phyloP scores from a whole-genome alignment of 441 rosid genomes.

The Populus hybrid region DNA sequence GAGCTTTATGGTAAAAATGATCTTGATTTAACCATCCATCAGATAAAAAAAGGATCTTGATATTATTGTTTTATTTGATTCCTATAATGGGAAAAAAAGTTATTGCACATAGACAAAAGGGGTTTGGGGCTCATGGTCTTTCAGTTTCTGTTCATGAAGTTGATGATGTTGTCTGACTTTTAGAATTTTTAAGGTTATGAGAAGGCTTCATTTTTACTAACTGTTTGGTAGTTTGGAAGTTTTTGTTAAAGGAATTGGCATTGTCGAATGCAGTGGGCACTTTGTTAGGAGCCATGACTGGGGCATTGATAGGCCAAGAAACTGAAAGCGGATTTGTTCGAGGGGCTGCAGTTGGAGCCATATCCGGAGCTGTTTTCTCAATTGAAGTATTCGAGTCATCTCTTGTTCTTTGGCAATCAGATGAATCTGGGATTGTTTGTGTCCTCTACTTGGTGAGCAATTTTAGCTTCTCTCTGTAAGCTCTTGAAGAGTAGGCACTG shows the following conservation, averaged over 20 bases:
- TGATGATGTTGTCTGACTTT: neutral
- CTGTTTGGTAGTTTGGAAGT: neutral
- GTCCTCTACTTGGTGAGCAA: slow-evolving; percentile 82
- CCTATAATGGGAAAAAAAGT: neutral
- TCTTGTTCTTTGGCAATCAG: slow-evolving; percentile 82
- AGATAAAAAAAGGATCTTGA: neutral
- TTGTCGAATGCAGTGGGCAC: slow-evolving; percentile 65
- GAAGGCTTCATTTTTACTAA: neutral
- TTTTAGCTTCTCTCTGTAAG: slow-evolving; percentile 7
- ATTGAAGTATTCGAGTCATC: slow-evolving; percentile 97
- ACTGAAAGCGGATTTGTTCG: slow-evolving; percentile 95
- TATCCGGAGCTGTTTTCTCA: slow-evolving; percentile 96
- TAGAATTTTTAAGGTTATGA: neutral
- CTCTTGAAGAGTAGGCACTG: neutral
- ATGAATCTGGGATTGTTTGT: slow-evolving; percentile 81
- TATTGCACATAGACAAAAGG: neutral
- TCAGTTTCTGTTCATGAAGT: neutral
- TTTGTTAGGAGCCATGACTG: slow-evolving; percentile 91
- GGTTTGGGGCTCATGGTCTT: neutral
- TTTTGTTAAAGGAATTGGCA: slow-evolving; percentile 13
- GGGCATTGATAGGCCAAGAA: slow-evolving; percentile 98
- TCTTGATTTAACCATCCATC: too few species aligned
- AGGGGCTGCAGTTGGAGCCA: slow-evolving; percentile 97
- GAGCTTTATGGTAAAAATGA: neutral
- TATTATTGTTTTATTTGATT: slow-evolving; percentile 7